Evolutionary conservation across 1,284 basidiomycete genomes (phyloP), one percentile per base, ranked within the genome.

Genomic region (Irpex sp.): DNA sequence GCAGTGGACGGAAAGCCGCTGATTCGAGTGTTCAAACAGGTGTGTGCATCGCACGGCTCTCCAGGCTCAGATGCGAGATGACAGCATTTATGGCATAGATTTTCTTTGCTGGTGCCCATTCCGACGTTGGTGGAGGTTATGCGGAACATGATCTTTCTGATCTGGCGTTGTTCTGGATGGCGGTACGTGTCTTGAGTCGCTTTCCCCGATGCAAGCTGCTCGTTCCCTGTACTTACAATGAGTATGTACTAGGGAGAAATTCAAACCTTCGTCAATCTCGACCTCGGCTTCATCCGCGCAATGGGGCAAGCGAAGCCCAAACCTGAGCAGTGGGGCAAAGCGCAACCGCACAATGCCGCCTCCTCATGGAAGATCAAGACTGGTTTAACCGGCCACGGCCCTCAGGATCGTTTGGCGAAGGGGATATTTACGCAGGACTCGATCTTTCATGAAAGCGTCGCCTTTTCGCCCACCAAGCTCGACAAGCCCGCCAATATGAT

Each of bases 241-340:
- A 24, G n/a, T 42, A 15, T 60, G 24, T 44, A 24, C 5, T 60
- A 77, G 73, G 76, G 74, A 54, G 75, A 76, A 58, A 69, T 76
- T 20, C 54, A 65, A 27, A 18, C 66, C n/a, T 71, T 72, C 22
- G 32, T 77, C 59, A 70, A 75, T 20, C 66, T 78, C 60, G 77
- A 78, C 64, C 64, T 75, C n/a, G 69, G 70, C 2, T 75, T 76
- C 69, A 67, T 78, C 18, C 54, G 54, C 11, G 75, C 74, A 1
- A 73, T 74, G 13, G 27, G n/a, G 4, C 27, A 20, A 20, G 45
- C 32, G 32, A 32, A 32, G 32, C 32, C 22, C 59, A 32, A 60
- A 11, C 59, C 20, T 20, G 1, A 22, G 27, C 59, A 70, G 13
- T 78, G 77, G 76, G 77, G 77, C 22, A 68, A 58, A 18, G 20